Evolutionary conservation across 2,329 filamentous ascomycete species (phyloP).

Genomic region (Aspergillus carbonarius): DNA sequence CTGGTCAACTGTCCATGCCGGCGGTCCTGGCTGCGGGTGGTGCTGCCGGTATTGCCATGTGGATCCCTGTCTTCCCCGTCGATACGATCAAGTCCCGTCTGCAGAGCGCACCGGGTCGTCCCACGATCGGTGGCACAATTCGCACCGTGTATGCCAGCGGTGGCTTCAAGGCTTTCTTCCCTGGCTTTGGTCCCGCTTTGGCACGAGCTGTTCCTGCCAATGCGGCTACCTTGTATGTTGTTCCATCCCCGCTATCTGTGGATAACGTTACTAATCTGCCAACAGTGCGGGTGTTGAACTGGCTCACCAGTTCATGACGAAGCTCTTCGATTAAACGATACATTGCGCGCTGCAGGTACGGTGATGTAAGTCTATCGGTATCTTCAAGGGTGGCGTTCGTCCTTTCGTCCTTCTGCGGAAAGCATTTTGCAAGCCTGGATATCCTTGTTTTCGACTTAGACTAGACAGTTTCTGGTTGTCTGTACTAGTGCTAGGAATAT

Average conservation of each 20-base stretch:
- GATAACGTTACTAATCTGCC: slow-evolving; percentile 1
- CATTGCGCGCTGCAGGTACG: neutral
- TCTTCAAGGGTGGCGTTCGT: neutral
- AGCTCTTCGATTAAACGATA: slow-evolving; percentile 36
- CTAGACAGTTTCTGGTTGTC: slow-evolving; percentile 13
- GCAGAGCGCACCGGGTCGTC: slow-evolving; percentile 85
- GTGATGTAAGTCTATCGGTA: slow-evolving; percentile 6
- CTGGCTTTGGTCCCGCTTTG: slow-evolving; percentile 88
- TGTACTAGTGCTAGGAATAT: neutral
- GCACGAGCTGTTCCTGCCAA: slow-evolving; percentile 93
- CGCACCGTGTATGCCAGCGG: slow-evolving; percentile 78
- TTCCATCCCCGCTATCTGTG: neutral
- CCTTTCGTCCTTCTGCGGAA: neutral
- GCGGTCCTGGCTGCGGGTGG: slow-evolving; percentile 86
- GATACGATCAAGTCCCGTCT: slow-evolving; percentile 94
- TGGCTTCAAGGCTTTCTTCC: slow-evolving; percentile 91
- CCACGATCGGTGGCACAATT: slow-evolving; percentile 77
- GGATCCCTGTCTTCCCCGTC: slow-evolving; percentile 97
- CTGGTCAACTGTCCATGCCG: slow-evolving; percentile 73
- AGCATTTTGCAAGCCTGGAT: slow-evolving; percentile 16
- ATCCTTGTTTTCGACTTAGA: slow-evolving; percentile 14
- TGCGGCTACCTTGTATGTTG: slow-evolving; percentile 76
- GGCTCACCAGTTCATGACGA: slow-evolving; percentile 52
- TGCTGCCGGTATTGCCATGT: slow-evolving; percentile 94
- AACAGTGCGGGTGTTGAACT: slow-evolving; percentile 49